A percentile compares a stretch with the other conserved stretches of the same genome.
phyloP scores from a whole-genome alignment of 2,329 filamentous ascomycete species.

The Scopulariopsis brevicaulis region DNA sequence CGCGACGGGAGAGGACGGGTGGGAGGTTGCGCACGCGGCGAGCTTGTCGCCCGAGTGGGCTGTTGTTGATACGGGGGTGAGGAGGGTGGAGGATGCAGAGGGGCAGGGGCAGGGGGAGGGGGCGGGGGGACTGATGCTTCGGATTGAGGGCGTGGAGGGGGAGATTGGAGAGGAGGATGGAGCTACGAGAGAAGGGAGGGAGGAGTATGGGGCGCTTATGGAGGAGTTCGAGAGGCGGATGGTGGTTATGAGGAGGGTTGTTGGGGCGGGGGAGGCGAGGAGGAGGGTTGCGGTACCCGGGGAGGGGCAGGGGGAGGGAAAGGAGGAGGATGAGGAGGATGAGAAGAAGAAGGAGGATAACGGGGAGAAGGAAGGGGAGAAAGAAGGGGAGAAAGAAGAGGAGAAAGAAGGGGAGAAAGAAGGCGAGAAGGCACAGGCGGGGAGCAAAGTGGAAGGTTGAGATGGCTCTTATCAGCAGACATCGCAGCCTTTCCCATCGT shows the following conservation, averaged over 20 bases:
- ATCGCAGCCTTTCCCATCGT: background rate
- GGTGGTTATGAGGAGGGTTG: constrained; percentile 39
- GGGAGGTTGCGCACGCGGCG: constrained; percentile 54
- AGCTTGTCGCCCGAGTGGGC: constrained; percentile 68
- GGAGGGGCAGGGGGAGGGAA: background rate
- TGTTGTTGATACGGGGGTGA: constrained; percentile 33
- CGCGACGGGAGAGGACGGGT: constrained; percentile 25
- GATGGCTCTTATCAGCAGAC: background rate
- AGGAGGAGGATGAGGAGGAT: constrained; percentile 5
- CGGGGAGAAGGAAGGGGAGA: background rate
- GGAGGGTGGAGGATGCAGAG: constrained; percentile 26
- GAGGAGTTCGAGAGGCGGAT: constrained; percentile 49
- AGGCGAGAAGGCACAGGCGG: constrained; percentile 6
- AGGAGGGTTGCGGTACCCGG: background rate
- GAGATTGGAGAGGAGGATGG: constrained; percentile 8
- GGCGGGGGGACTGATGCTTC: constrained; percentile 43
- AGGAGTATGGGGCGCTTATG: constrained; percentile 39
- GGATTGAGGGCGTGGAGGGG: constrained; percentile 43
- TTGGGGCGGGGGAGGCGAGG: constrained; percentile 31
- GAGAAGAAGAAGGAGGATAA: background rate
- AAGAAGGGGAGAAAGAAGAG: background rate
- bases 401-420: background rate
- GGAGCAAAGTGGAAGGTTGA: background rate
- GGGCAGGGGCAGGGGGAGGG: constrained; percentile 15
- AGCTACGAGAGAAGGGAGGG: constrained; percentile 16